A percentile compares a stretch with the other conserved stretches of the same genome.
phyloP scores from a whole-genome alignment of 345 rosid genomes.

The Lumnitzera littorea region DNA sequence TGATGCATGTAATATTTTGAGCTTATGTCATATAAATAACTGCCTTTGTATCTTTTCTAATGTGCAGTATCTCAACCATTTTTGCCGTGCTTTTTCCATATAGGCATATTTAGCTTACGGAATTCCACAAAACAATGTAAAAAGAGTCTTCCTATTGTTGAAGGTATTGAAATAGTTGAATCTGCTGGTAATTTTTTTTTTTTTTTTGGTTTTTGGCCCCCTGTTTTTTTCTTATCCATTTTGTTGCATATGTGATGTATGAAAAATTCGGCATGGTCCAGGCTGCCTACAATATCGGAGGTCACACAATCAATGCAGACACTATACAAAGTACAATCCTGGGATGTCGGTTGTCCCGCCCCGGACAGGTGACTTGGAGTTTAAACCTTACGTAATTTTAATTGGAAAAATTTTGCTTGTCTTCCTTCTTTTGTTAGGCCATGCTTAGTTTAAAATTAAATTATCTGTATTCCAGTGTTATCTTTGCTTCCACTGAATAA shows the following conservation, averaged over 20 bases:
- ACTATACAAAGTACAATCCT: constrained; percentile 67
- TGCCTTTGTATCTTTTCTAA: too few relatives aligned
- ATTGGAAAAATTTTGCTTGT: too few relatives aligned
- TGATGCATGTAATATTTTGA: constrained; percentile 77
- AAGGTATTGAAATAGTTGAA: constrained; percentile 37
- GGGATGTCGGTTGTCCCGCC: constrained; percentile 85
- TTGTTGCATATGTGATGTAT: neutral
- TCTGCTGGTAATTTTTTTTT: neutral
- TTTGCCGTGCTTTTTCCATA: neutral
- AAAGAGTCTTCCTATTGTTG: constrained; percentile 67
- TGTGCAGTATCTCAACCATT: too few relatives aligned
- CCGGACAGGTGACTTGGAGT: constrained; percentile 65
- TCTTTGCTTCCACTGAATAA: neutral
- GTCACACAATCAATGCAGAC: constrained; percentile 85
- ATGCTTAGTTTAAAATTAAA: too few relatives aligned
- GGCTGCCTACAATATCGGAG: constrained; percentile 97
- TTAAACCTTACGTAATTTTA: constrained; percentile 2
- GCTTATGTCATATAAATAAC: too few relatives aligned
- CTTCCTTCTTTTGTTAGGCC: too few relatives aligned
- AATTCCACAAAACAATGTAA: constrained; percentile 82
- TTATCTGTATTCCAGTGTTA: too few relatives aligned
- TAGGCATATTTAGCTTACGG: constrained; percentile 92
- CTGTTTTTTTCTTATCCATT: constrained; percentile 9
- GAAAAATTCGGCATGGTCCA: constrained; percentile 13
- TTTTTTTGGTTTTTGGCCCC: neutral